Base-by-base conservation (phyloP, 1,284 basidiomycete genomes). In the Phylloporus sp. region DNA sequence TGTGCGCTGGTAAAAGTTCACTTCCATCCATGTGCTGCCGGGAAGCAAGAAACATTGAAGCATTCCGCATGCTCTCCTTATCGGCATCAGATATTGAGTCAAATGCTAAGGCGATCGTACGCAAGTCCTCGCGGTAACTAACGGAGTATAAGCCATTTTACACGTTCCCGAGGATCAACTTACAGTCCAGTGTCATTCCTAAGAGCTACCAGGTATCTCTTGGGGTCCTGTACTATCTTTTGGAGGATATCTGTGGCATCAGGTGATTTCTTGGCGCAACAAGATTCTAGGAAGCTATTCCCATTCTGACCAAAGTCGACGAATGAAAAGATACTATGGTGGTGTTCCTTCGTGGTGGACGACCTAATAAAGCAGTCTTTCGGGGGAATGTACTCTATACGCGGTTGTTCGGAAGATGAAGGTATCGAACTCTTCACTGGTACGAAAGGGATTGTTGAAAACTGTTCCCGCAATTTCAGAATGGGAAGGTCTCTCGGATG, bases 71-170 rank as follows among this genome's bases (percentile, higher is more conserved):
- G 5, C 15, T n/a, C 20, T 47, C 29, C 34, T 56, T 72, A 8
- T 66, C 49, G 0, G 63, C 57, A 15, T 55, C 50, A 2, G 71
- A 39, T 46, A 76, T 53, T 15, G 39, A 59, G 26, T 66, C 64
- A 11, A 66, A 62, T 29, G 53, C 57, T 10, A 63, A 65, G 7
- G 74, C 65, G 24, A 73, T 63, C 51, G 58, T 64, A 44, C 65
- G 65, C 55, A 73, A 51, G 42, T 76, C 73, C 13, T 64, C 66
- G 37, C 65, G 65, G 51, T 73, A 73, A 24, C 72, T 73, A 29
- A 6, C 8, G 5, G 28, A 46, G 6, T 4, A 5, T 73, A 13
- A 75, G 68, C n/a, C 28, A 51, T 29, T 13, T 37, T 40, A 31
- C 12, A 29, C 26, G 15, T 31, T 37, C 7, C 32, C 11, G 11